These are phyloP conservation scores for Microthyrium microscopicum DNA, from an alignment of 2,329 filamentous ascomycete genomes.

Conservation along the genomic window DNA sequence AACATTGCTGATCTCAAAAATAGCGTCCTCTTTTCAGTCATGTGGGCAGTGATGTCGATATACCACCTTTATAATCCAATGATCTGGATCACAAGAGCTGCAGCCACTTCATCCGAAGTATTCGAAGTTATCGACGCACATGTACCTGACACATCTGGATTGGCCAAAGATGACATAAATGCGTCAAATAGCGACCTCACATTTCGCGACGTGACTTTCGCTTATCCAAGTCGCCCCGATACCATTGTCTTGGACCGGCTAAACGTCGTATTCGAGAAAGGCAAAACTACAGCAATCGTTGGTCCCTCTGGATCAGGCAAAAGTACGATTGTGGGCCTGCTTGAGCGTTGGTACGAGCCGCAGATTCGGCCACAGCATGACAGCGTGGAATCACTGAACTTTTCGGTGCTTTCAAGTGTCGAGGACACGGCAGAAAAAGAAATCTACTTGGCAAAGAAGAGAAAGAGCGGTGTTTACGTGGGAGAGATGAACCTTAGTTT, in stretches of 20 bases:
- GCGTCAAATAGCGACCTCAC: slow-evolving; percentile 17
- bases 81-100: slow-evolving; percentile 19
- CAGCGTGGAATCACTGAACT: too few relatives aligned
- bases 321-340: slow-evolving; percentile 26
- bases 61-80: slow-evolving; percentile 17
- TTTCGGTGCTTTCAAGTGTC: slow-evolving; percentile 12
- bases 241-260: slow-evolving; percentile 23
- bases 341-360: slow-evolving; percentile 21
- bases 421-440: background rate
- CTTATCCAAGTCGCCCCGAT: slow-evolving; percentile 27
- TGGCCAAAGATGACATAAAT: slow-evolving; percentile 18
- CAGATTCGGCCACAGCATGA: background rate
- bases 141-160: slow-evolving; percentile 4
- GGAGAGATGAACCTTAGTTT: slow-evolving; percentile 15
- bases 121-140: slow-evolving; percentile 20
- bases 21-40: slow-evolving; percentile 22
- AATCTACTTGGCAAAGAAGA: slow-evolving; percentile 14
- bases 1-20: background rate
- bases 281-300: slow-evolving; percentile 28
- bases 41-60: slow-evolving; percentile 19
- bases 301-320: slow-evolving; percentile 29
- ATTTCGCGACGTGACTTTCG: slow-evolving; percentile 24
- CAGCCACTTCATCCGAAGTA: slow-evolving; percentile 18
- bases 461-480: slow-evolving; percentile 15
- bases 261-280: slow-evolving; percentile 19